Evolutionary conservation across 1,284 basidiomycete species (phyloP), one percentile per base, ranked within the genome.

Genomic region (Cryptococcus neoformans): DNA sequence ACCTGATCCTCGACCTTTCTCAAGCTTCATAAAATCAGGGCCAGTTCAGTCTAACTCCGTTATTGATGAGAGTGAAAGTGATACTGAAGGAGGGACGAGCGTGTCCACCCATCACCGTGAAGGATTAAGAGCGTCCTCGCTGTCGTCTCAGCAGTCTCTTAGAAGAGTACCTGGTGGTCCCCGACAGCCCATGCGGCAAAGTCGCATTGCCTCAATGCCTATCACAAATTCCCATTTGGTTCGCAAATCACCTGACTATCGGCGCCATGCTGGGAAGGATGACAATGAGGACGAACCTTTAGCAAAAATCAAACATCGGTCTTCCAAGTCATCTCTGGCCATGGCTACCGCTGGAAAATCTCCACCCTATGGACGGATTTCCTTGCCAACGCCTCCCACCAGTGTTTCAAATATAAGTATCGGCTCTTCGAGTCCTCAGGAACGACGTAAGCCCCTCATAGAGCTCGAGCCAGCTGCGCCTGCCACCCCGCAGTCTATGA

Each of bases 211-310:
- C 12, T 57, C 55, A 3, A 36, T 55, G 50, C 46, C 49, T 10
- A 48, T 37, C 38, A 42, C 41, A 2, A 44, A 14, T 34, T 45
- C 54, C 36, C 37, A 50, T 12, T 16, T 44, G 34, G 47, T 36
- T 9, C 12, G 16, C 11, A 48, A 36, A n/a, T 14, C n/a, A 36
- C 14, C 53, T 21, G 28, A 38, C 3, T 21, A 21, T 21, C 17
- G 53, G 21, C 10, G 4, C 42, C 14, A 53, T 39, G n/a, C n/a
- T 3, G 38, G 40, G n/a, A 41, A 44, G 8, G 44, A 45, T 36
- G 53, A 61, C 1, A 51, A 54, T 34, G 62, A 64, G 35, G 64
- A 67, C 34, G 48, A 57, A 44, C 56, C 66, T 14, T 50, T 68
- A 4, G 44, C 55, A 8, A 36, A 34, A 3, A 42, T 59, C 21